Evolutionary conservation across 2,329 filamentous ascomycete genomes (phyloP), one percentile per base, ranked within the genome.

Genomic region (Cadophora gregata): DNA sequence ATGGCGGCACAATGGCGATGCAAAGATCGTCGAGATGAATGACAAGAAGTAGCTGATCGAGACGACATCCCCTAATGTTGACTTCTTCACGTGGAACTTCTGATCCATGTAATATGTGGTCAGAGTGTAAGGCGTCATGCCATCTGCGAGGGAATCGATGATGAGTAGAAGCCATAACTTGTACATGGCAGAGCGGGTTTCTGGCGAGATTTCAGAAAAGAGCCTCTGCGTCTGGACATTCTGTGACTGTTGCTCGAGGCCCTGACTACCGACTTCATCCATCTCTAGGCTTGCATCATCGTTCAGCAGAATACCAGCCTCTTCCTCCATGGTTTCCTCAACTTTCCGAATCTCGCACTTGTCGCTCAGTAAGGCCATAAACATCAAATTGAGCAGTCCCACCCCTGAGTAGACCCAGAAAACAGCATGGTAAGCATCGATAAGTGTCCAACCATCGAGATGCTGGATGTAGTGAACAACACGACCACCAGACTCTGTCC

Each of bases 141-240:
- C 88, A 71, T 90, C 88, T 16, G 88, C 86, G 10, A 90, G 80
- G 1, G 86, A 88, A 77, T 91, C 89, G 27, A 90, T 80, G 25
- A 84, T 83, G 10, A 91, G 81, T 8, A 91, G 81, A 66, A 89
- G 84, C 86, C 88, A 90, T 3, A 91, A 79, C 60, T 86, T 86
- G 76, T 85, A 86, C 83, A 90, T 88, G 72, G 87, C 81, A 1
- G 80, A 81, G 14, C 84, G 81, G 0, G 88, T 89, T 16, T 83
- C 78, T 0, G 78, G 75, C 0, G 88, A 90, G 61, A 90, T 89
- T 67, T 86, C 80, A 1, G 83, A 78, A 47, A 87, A 79, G 60
- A 76, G 81, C 70, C 76, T 78, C 62, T 64, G 65, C 59, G 70
- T 71, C 27, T 68, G 45, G 1, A 47, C 7, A 16, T 63, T 55